Conservation (phyloP, 1,284 basidiomycete genomes). For the Fistulinella cinereoalba region DNA sequence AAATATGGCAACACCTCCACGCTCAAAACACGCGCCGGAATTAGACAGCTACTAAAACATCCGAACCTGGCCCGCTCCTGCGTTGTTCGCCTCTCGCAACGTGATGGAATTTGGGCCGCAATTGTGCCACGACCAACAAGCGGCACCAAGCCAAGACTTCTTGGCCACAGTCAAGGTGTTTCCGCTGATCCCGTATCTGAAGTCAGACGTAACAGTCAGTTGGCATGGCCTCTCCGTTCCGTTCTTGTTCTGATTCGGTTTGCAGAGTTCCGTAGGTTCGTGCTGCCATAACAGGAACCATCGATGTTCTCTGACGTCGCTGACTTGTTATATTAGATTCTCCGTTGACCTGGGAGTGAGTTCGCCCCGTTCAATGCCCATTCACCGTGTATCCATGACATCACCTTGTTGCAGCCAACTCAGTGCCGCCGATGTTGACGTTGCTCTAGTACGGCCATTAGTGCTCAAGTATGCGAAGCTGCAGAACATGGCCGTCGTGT, state of each 20-base stretch:
- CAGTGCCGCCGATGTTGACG: constrained; percentile 81
- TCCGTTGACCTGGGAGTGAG: constrained; percentile 78
- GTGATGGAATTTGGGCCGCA: constrained; percentile 54
- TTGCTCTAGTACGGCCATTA: constrained; percentile 76
- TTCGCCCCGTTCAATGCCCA: constrained; percentile 30
- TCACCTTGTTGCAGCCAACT: constrained; percentile 51
- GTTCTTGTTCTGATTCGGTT: constrained; percentile 9
- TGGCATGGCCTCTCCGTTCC: neutral
- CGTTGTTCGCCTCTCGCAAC: constrained; percentile 10
- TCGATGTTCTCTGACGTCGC: neutral
- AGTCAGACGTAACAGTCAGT: constrained; percentile 65
- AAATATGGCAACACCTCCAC: constrained; percentile 13
- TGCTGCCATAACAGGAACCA: neutral
- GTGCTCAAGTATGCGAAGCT: constrained; percentile 76
- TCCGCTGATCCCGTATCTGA: constrained; percentile 68
- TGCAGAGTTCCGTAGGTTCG: constrained; percentile 30
- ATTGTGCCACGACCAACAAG: constrained; percentile 30
- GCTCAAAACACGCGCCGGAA: neutral
- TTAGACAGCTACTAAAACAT: neutral
- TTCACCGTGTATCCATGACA: neutral
- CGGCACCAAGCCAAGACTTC: constrained; percentile 55
- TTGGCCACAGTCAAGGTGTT: constrained; percentile 68
- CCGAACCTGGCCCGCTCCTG: constrained; percentile 2
- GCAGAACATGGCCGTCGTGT: constrained; percentile 69
- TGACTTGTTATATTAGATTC: constrained; percentile 51